Percentiles rank a stretch among this genome's conserved stretches.
Conservation (phyloP, 345 rosid genomes). For the Salix brachista region DNA sequence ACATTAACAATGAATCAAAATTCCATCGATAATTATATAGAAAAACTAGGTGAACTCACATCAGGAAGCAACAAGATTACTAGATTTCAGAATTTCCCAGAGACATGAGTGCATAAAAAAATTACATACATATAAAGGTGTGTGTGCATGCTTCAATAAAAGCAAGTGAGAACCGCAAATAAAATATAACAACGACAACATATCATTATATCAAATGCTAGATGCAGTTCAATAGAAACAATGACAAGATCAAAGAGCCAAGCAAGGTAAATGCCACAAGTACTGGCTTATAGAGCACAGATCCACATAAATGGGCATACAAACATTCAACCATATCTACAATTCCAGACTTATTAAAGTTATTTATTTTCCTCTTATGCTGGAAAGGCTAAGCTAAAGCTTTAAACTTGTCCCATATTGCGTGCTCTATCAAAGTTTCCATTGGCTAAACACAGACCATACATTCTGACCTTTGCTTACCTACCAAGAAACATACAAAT, state of each 20-base stretch:
- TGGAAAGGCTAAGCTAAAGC: background rate
- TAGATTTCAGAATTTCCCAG: background rate
- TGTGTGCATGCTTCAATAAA: background rate
- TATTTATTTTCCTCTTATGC: background rate
- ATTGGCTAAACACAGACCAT: background rate
- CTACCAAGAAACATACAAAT: background rate
- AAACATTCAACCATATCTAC: background rate
- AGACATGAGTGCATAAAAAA: background rate
- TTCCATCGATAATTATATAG: constrained; percentile 7
- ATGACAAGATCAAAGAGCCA: background rate
- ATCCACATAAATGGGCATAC: background rate
- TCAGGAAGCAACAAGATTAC: background rate
- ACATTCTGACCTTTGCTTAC: background rate
- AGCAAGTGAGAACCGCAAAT: background rate
- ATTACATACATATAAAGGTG: background rate
- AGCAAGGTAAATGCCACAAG: background rate
- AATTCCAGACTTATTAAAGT: background rate
- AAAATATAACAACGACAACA: background rate
- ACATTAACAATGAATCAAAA: constrained; percentile 22
- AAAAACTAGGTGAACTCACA: background rate
- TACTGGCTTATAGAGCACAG: background rate
- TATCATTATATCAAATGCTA: background rate
- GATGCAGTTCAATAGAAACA: background rate
- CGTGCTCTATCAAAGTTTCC: background rate
- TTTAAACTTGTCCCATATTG: background rate